Evolutionary conservation across 2,329 filamentous ascomycete genomes (phyloP).

Genomic region (Aschersonia sp.): DNA sequence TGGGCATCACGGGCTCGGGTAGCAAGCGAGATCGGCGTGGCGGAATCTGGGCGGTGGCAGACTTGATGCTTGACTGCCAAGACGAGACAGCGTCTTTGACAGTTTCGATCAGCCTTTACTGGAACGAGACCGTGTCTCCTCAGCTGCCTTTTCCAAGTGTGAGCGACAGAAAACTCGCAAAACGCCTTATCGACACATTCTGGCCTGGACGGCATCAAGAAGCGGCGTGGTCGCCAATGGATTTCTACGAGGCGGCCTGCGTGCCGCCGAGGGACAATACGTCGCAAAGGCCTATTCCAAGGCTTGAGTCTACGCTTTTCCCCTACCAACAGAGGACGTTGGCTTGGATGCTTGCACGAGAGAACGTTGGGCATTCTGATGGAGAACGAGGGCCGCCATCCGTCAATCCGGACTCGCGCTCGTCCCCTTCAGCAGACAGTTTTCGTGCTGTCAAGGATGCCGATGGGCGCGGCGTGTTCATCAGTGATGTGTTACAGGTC

Average conservation of each 20-base stretch:
- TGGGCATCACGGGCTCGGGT: constrained; percentile 5
- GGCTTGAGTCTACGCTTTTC: constrained; percentile 40
- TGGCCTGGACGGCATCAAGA: constrained; percentile 9
- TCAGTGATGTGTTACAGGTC: constrained; percentile 50
- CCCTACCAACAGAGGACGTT: constrained; percentile 61
- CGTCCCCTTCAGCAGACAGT: constrained; percentile 6
- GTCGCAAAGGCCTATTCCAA: constrained; percentile 24
- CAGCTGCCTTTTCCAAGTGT: constrained; percentile 14
- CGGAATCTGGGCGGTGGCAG: constrained; percentile 19
- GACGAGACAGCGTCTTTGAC: constrained; percentile 13
- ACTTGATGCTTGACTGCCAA: constrained; percentile 15
- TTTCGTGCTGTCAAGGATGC: constrained; percentile 20
- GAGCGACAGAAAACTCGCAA: constrained; percentile 16
- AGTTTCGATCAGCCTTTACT: constrained; percentile 22
- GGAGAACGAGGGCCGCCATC: constrained; percentile 7
- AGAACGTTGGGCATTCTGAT: constrained; percentile 39
- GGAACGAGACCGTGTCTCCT: constrained; percentile 24
- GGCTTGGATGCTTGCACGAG: constrained; percentile 54
- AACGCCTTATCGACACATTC: constrained; percentile 21
- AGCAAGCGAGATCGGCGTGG: constrained; percentile 11
- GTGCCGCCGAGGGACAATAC: constrained; percentile 34
- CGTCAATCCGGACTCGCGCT: constrained; percentile 3
- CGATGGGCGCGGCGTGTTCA: constrained; percentile 26
- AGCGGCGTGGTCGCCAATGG: constrained; percentile 28
- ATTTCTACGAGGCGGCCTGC: constrained; percentile 58